Evolutionary conservation across 164 flowering plant genomes (phyloP), one percentile per base, ranked within the genome.

Genomic region (Magnolia officinalis): DNA sequence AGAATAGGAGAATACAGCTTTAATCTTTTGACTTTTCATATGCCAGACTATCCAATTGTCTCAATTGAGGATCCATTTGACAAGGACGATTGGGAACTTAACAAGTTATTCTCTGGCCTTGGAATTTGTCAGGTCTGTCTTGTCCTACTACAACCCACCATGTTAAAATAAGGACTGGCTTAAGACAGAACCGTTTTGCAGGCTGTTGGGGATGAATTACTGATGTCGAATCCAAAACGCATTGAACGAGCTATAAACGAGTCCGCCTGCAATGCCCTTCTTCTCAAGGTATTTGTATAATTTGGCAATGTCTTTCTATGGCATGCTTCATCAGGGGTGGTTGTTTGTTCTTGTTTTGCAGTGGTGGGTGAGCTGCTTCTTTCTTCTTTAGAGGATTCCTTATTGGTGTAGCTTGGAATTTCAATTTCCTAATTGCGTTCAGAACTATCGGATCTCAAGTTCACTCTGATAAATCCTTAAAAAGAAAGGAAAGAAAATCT

Each of bases 41-140:
- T 66, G 45, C 18, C 81, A 96, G 99, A 89, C 72, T 96, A 94
- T 84, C 97, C 98, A 64, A 91, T 96, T 80, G 90, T 90, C 55
- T 94, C 97, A 71, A 94, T 96, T 79, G 97, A 92, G 84, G 98
- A 94, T 82, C 99, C 99, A 61, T 96, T 96, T 88, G 98, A 96
- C 85, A 92, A 89, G 87, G 99, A 96, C 82, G 98, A 94, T 73
- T 96, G 99, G 99, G 98, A 94, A 70, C 97, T 88, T 77, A 82
- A 82, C 63, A 92, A 88, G 82, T 14, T 75, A 72, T 86, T 96
- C 58, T 85, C 93, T 61, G 70, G 80, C 81, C 94, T 92, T 78
- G 92, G 87, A 75, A 78, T 89, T 71, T 91, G 97, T 78, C 98
- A 96, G 98, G 98, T 94, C 76, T 81, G 85, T 79, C 52, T 50